Conservation (phyloP, 2,329 filamentous ascomycete genomes). For the Fusarium agapanthi region DNA sequence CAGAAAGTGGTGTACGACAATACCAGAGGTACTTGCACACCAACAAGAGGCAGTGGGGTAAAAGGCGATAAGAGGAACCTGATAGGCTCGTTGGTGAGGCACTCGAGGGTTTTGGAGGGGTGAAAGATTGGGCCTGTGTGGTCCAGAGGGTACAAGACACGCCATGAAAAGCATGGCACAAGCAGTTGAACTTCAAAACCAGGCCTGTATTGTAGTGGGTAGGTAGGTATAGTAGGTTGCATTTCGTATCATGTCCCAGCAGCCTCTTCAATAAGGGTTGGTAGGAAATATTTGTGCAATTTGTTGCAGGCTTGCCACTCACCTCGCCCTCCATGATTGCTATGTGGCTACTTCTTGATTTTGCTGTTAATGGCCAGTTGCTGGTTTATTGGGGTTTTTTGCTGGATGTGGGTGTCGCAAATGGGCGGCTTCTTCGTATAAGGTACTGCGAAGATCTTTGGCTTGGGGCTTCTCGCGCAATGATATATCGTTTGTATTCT, state of each 20-base stretch:
- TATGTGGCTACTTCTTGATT: conserved; percentile 15
- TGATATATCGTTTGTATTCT: background rate
- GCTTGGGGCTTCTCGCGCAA: conserved; percentile 2
- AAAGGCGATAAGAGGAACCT: conserved; percentile 10
- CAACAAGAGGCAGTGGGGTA: conserved; percentile 20
- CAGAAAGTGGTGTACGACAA: conserved; percentile 35
- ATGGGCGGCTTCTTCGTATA: conserved; percentile 10
- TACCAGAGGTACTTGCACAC: conserved; percentile 35
- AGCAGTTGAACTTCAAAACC: conserved; percentile 20
- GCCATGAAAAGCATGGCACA: conserved; percentile 15
- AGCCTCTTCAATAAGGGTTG: background rate
- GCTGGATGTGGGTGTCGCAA: conserved; percentile 27
- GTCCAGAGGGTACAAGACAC: conserved; percentile 13
- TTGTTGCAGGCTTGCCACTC: conserved; percentile 20
- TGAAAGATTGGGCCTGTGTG: conserved; percentile 31
- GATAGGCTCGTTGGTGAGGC: conserved; percentile 30
- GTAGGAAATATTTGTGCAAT: background rate
- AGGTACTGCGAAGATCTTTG: background rate
- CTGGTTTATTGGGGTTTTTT: conserved; percentile 14
- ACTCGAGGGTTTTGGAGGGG: conserved; percentile 37
- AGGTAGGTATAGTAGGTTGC: background rate
- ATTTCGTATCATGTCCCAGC: background rate
- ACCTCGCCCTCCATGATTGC: conserved; percentile 41
- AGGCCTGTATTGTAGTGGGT: background rate
- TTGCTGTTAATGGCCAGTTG: conserved; percentile 14